Base-by-base conservation (phyloP, 2,329 filamentous ascomycete genomes). In the Aureobasidium subglaciale region DNA sequence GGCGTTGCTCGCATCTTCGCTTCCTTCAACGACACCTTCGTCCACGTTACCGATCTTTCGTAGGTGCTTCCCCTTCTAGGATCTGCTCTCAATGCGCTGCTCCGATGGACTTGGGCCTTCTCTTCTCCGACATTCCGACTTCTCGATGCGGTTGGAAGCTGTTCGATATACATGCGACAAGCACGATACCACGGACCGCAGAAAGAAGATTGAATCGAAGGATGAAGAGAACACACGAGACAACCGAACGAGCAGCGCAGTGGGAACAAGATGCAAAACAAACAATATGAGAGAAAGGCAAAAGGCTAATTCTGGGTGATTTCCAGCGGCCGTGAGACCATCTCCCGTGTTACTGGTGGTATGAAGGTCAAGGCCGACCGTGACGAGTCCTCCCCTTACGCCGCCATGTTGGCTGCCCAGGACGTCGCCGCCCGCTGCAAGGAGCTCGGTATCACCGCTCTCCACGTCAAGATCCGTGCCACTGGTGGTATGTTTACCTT, bases 281-380 rank as follows among this genome's bases (percentile, higher is more conserved):
- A n/a, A 37, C 16, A 34, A 37, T 11, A 27, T 27, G 41, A 56
- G 35, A 41, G 16, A 42, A 29, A 42, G 16, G 7, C 13, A 25
- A 34, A 38, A 79, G 77, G 78, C 83, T 86, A 78, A 86, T 75
- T 72, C 75, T 82, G 79, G 79, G 78, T 84, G 79, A 83, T 84
- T 43, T 82, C 75, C 81, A 95, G 89, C 80, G 93, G 93, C 81
- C 93, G 93, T 80, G 93, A 99, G 88, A 99, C 95, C 80, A 96
- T 99, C 82, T 89, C 85, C 85, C 91, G 93, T 89, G 92, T 99
- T 68, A 99, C 95, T 71, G 93, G 95, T 82, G 95, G 95, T 75
- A 99, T 99, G 93, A 99, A 99, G 85, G 93, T 99, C 85, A 99
- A 99, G 88, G 91, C 91, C 78, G 91, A 99, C 75, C 92, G 93